These are phyloP conservation scores for Trametes punicea DNA, from an alignment of 768 basidiomycete species.

Conservation along the genomic window DNA sequence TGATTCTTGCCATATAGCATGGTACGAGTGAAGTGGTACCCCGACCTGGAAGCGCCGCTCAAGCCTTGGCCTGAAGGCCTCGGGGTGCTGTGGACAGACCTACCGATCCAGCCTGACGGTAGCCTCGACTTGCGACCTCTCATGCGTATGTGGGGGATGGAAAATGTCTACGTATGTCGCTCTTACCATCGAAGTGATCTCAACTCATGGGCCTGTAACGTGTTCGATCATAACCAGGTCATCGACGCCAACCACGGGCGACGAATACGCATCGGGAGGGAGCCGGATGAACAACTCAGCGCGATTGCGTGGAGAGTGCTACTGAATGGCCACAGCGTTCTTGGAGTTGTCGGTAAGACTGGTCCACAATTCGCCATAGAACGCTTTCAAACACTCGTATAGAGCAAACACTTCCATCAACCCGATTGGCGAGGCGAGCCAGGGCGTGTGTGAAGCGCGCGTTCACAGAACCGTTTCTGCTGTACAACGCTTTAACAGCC, in stretches of 20 bases:
- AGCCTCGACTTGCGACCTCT: conserved; percentile 5
- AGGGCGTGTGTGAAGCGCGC: not conserved
- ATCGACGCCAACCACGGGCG: not conserved
- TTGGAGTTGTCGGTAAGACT: not conserved
- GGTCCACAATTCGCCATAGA: not conserved
- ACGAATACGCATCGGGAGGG: not conserved
- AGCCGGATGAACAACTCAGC: not conserved
- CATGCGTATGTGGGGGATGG: conserved; percentile 8
- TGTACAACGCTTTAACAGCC: not conserved
- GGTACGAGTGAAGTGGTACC: conserved; percentile 13
- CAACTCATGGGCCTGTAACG: not conserved
- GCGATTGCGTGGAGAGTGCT: not conserved
- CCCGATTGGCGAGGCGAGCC: not conserved
- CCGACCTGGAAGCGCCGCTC: not conserved
- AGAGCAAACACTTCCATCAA: not conserved
- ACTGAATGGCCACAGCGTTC: not conserved
- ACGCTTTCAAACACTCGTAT: no score
- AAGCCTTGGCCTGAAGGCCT: conserved; percentile 1
- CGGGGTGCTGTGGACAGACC: not conserved
- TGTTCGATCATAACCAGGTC: not conserved
- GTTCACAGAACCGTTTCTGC: not conserved
- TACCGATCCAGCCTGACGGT: not conserved
- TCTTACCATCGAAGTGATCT: not conserved
- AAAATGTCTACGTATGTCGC: conserved; percentile 15
- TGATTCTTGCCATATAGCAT: not conserved